These are phyloP conservation scores for Fragaria iinumae DNA, from an alignment of 306 rosid species.

Conservation along the genomic window DNA sequence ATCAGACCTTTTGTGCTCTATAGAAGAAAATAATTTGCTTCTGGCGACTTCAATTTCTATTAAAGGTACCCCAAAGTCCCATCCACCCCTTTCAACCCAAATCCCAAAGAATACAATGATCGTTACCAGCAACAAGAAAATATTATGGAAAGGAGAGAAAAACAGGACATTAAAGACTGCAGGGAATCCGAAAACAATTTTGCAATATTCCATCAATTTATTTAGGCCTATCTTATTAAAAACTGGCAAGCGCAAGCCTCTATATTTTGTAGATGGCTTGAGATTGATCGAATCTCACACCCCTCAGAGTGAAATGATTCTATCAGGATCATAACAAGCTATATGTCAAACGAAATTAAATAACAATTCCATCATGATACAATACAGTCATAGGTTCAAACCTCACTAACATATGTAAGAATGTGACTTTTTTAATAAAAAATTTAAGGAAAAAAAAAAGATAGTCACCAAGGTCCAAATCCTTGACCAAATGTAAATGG, in stretches of 20 bases:
- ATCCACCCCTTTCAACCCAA: background rate
- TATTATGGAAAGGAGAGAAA: background rate
- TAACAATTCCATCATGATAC: background rate
- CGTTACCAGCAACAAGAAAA: background rate
- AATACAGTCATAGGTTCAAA: constrained; percentile 6
- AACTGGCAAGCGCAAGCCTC: background rate
- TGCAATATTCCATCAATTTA: background rate
- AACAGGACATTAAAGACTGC: background rate
- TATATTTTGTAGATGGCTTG: background rate
- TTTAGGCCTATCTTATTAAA: background rate
- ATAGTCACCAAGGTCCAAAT: constrained; percentile 17
- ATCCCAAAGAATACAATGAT: background rate
- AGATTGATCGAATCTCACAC: background rate
- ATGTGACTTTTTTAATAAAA: too few relatives aligned
- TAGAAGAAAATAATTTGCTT: background rate
- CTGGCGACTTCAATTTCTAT: background rate
- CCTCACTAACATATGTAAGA: too few relatives aligned
- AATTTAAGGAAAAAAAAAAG: too few relatives aligned
- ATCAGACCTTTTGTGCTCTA: background rate
- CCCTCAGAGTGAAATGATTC: background rate
- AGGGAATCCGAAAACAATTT: background rate
- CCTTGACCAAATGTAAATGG: background rate
- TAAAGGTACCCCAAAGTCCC: background rate
- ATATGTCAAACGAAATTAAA: background rate
- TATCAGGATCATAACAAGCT: background rate